Evolutionary conservation across 805 yeast species (phyloP).

Genomic region (Kodamaea nitidulidarum): DNA sequence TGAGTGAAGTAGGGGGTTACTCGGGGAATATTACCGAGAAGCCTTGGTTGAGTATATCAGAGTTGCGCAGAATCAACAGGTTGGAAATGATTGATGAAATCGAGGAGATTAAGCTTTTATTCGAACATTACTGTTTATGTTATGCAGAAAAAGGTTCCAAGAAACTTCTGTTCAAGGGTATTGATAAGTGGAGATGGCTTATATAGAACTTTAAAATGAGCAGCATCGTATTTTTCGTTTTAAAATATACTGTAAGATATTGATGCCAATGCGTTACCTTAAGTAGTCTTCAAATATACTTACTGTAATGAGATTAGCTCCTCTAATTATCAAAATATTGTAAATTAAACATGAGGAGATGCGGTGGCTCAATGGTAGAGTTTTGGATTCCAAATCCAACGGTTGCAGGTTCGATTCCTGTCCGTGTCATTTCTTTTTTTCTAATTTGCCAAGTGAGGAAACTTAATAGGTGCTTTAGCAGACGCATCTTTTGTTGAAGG

Average conservation of each 20-base stretch:
- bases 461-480: no score
- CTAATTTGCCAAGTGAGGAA: no score
- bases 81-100: conserved; percentile 72
- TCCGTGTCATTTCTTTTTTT: conserved; percentile 57
- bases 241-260: no score
- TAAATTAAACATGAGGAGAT: conserved; percentile 27
- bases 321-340: background rate
- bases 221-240: no score
- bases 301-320: no score
- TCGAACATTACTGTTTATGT: conserved; percentile 55
- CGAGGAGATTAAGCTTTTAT: conserved; percentile 62
- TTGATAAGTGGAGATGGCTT: conserved; percentile 11
- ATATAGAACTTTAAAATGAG: no score
- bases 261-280: no score
- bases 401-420: conserved; percentile 89
- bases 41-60: conserved; percentile 43
- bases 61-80: conserved; percentile 40
- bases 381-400: conserved; percentile 78
- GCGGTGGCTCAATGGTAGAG: conserved; percentile 82
- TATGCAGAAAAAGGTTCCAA: conserved; percentile 20
- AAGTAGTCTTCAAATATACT: no score
- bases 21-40: conserved; percentile 19
- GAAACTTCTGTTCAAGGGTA: conserved; percentile 5
- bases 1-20: conserved; percentile 42
- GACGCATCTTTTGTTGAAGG: no score